phyloP scores from a whole-genome alignment of 108 stramenopile genomes.

The Pelagomonas calceolata region DNA sequence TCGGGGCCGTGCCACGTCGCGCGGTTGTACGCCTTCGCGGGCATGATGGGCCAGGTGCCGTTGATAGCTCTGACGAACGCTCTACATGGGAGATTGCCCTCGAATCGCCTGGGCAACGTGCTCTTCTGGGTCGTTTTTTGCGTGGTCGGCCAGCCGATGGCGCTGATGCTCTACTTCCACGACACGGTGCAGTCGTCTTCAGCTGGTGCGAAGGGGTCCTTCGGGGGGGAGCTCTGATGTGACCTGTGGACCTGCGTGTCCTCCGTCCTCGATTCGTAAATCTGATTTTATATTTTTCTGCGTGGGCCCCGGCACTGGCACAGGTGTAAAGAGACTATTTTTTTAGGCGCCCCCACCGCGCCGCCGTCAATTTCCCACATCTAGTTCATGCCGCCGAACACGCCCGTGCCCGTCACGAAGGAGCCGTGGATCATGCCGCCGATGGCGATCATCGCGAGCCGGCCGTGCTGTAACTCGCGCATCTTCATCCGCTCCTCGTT shows the following conservation, averaged over 20 bases:
- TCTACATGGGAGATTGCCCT: slow-evolving; percentile 45
- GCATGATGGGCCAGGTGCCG: slow-evolving; percentile 85
- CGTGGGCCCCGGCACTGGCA: too few species aligned
- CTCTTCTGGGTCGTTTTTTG: slow-evolving; percentile 74
- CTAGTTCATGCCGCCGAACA: too few species aligned
- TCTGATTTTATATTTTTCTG: too few species aligned
- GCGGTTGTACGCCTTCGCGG: slow-evolving; percentile 61
- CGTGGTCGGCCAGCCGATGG: slow-evolving; percentile 70
- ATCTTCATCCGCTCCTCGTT: slow-evolving; percentile 1
- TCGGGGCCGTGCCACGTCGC: slow-evolving; percentile 74
- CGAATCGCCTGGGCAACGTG: slow-evolving; percentile 53
- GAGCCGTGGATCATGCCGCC: slow-evolving; percentile 2
- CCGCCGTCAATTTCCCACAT: too few species aligned
- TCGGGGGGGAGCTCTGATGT: too few species aligned
- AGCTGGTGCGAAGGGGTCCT: too few species aligned
- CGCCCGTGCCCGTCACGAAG: slow-evolving; percentile 1
- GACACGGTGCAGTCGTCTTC: not conserved
- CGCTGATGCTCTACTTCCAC: slow-evolving; percentile 51
- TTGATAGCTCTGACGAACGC: slow-evolving; percentile 68
- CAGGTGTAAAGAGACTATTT: too few species aligned
- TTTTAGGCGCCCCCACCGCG: too few species aligned
- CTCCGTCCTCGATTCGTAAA: too few species aligned
- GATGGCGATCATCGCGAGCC: slow-evolving; percentile 3
- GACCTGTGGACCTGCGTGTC: too few species aligned
- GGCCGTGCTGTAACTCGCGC: not conserved